phyloP scores from a whole-genome alignment of 139 green algal species.

The Tetradesmus lagerheimii region DNA sequence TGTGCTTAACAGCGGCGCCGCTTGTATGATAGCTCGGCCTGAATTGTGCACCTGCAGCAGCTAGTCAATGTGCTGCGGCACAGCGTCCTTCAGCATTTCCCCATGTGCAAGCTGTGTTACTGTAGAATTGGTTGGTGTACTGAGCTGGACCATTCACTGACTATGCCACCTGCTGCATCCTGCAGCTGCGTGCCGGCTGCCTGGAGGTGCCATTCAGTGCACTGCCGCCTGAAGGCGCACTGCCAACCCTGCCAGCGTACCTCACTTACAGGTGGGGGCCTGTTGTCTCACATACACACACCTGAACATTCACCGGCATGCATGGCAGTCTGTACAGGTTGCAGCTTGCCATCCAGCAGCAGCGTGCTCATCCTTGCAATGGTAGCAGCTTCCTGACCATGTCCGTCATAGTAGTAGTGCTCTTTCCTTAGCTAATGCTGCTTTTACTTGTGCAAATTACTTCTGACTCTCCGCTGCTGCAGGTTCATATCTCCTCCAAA shows the following conservation, averaged over 20 bases:
- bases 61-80: neutral
- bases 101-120: neutral
- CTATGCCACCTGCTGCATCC: neutral
- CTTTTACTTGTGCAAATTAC: too few relatives aligned
- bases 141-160: neutral
- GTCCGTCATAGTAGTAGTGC: too few relatives aligned
- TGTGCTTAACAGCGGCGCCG: too few relatives aligned
- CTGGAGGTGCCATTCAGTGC: slow-evolving; percentile 67
- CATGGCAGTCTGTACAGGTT: too few relatives aligned
- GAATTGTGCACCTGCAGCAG: neutral
- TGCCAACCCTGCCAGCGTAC: slow-evolving; percentile 64
- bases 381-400: too few relatives aligned
- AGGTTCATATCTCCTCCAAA: slow-evolving; percentile 32
- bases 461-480: neutral
- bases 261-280: slow-evolving; percentile 53
- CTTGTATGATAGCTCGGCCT: too few relatives aligned
- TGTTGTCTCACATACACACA: too few relatives aligned
- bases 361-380: too few relatives aligned
- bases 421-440: too few relatives aligned
- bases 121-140: neutral
- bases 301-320: too few relatives aligned
- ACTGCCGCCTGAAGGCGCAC: slow-evolving; percentile 56
- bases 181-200: slow-evolving; percentile 55
- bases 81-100: too few relatives aligned
- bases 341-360: too few relatives aligned